Conservation (phyloP, 192 early-diverging fungal species). For the Coemansia interrupta region DNA sequence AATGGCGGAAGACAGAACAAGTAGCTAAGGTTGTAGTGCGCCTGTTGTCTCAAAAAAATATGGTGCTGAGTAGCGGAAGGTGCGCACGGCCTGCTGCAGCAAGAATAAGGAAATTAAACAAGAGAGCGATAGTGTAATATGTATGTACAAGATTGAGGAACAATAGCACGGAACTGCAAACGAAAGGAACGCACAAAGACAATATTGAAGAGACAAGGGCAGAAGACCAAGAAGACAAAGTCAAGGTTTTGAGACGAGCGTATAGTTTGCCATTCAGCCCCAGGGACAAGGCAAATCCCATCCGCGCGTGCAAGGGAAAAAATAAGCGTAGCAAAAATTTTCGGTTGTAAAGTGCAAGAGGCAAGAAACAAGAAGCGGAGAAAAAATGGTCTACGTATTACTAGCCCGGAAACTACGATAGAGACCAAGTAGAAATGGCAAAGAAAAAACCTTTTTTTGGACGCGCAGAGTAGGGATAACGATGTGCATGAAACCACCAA, state of each 20-base stretch:
- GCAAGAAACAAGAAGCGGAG: neutral
- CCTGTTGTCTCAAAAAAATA: neutral
- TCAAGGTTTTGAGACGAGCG: slow-evolving; percentile 5
- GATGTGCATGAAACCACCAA: too few relatives aligned
- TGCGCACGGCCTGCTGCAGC: slow-evolving; percentile 12
- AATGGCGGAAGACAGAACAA: too few relatives aligned
- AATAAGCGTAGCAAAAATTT: too few relatives aligned
- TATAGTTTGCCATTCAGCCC: neutral
- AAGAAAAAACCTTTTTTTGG: too few relatives aligned
- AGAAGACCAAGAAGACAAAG: neutral
- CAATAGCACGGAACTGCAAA: slow-evolving; percentile 10
- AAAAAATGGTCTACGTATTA: neutral
- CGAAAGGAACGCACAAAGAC: neutral
- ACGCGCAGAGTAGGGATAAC: too few relatives aligned
- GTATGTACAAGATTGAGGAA: slow-evolving; percentile 5
- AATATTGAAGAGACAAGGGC: neutral
- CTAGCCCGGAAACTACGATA: neutral
- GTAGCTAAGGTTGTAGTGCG: neutral
- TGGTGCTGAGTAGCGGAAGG: neutral
- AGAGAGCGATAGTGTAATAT: slow-evolving; percentile 1
- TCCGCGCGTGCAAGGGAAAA: neutral
- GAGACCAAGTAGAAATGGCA: too few relatives aligned
- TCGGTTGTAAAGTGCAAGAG: neutral
- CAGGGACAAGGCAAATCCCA: slow-evolving; percentile 7
- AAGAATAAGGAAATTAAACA: slow-evolving; percentile 2